These are phyloP conservation scores for Saxispiralis lemnorum DNA, from an alignment of 495 filamentous ascomycete genomes.

Conservation along the genomic window DNA sequence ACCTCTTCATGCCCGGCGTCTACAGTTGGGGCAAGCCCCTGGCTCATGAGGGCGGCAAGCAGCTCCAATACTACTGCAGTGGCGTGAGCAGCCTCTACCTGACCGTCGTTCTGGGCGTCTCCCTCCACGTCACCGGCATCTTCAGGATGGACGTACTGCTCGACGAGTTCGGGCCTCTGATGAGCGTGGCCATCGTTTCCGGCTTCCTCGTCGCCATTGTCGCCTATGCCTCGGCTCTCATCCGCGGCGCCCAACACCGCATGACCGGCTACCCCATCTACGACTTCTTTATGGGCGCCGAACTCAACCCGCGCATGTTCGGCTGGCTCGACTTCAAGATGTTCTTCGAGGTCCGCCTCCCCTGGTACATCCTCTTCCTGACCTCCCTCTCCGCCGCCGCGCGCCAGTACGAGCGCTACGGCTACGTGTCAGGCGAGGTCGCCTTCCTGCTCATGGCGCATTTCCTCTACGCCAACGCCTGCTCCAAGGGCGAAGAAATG, in stretches of 20 bases:
- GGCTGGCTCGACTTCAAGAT: slow-evolving; percentile 93
- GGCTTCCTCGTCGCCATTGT: slow-evolving; percentile 63
- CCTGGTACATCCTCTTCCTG: slow-evolving; percentile 87
- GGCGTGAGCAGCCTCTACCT: slow-evolving; percentile 72
- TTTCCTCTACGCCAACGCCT: slow-evolving; percentile 91
- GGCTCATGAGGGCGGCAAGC: slow-evolving; percentile 59
- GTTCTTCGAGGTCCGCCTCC: slow-evolving; percentile 95
- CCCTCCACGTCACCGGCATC: slow-evolving; percentile 59
- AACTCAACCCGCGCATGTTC: slow-evolving; percentile 91
- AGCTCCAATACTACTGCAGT: slow-evolving; percentile 85
- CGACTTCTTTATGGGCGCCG: slow-evolving; percentile 98
- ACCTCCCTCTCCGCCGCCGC: slow-evolving; percentile 60
- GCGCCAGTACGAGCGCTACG: slow-evolving; percentile 74
- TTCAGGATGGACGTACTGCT: slow-evolving; percentile 89
- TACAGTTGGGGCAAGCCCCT: slow-evolving; percentile 73
- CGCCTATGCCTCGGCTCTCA: slow-evolving; percentile 69
- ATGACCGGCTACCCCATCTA: slow-evolving; percentile 88
- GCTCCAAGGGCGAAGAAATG: slow-evolving; percentile 87
- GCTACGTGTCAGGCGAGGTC: slow-evolving; percentile 81
- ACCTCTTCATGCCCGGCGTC: slow-evolving; percentile 70
- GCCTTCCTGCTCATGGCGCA: slow-evolving; percentile 81
- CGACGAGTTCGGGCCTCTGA: slow-evolving; percentile 82
- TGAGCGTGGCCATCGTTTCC: slow-evolving; percentile 79
- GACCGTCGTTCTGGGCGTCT: slow-evolving; percentile 49
- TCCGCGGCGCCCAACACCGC: slow-evolving; percentile 64